Conservation (phyloP, 352 stramenopile genomes). For the Phytopythium oedochilum region DNA sequence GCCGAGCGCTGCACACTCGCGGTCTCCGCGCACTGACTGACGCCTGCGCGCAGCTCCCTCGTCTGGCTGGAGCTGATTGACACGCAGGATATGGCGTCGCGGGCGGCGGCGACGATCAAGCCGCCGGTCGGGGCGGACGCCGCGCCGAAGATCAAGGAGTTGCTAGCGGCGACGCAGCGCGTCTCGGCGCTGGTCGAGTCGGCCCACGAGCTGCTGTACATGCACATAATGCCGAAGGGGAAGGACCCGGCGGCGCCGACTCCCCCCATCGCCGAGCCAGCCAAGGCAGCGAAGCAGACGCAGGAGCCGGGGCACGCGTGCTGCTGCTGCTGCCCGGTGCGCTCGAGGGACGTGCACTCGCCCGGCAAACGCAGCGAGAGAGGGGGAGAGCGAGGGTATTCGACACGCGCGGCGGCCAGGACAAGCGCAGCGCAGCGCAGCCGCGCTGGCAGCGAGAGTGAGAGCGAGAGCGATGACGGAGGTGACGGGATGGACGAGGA, state of each 20-base stretch:
- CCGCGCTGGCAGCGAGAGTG: background rate
- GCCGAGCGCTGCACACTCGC: too few relatives aligned
- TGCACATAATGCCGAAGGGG: conserved; percentile 12
- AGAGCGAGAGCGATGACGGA: background rate
- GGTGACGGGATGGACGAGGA: too few relatives aligned
- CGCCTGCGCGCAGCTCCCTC: too few relatives aligned
- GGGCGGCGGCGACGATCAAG: conserved; percentile 12
- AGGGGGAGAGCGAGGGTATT: background rate
- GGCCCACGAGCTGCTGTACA: conserved; percentile 25
- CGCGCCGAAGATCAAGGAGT: conserved; percentile 15
- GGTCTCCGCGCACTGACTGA: too few relatives aligned
- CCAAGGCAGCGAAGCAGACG: background rate
- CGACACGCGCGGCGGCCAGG: background rate
- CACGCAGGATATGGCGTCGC: conserved; percentile 10
- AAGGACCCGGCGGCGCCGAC: background rate
- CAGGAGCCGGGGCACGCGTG: background rate
- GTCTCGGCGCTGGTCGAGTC: conserved; percentile 7
- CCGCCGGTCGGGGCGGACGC: conserved; percentile 10
- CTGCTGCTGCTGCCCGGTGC: background rate
- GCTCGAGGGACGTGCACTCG: background rate
- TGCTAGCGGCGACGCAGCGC: conserved; percentile 4
- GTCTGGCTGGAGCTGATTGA: conserved; percentile 35
- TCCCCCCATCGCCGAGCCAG: background rate
- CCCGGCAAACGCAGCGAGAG: background rate
- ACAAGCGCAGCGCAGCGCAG: background rate